These are phyloP conservation scores for Polygonum aviculare DNA, from an alignment of 148 eudicot genomes.

Conservation along the genomic window DNA sequence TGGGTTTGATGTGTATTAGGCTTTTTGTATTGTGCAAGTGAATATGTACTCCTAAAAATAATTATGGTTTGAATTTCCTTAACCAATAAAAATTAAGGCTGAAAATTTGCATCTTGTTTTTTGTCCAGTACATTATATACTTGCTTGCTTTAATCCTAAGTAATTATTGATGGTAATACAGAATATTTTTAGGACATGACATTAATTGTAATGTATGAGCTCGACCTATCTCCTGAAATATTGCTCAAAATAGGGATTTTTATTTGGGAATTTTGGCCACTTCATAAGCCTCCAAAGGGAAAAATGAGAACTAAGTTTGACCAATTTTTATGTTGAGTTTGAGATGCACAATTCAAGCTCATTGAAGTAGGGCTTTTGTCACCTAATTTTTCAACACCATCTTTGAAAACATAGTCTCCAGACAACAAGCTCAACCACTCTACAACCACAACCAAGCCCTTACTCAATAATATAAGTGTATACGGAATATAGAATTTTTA, in stretches of 20 bases:
- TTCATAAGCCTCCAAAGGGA: background rate
- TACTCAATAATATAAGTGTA: background rate
- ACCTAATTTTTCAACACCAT: conserved; percentile 4
- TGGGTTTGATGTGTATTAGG: background rate
- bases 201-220: background rate
- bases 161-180: background rate
- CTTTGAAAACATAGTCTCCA: background rate
- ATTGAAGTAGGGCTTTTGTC: conserved; percentile 3
- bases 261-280: background rate
- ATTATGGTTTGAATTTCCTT: no score
- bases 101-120: background rate
- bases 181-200: background rate
- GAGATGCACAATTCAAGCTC: background rate
- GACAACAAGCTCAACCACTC: conserved; percentile 9
- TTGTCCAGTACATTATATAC: background rate
- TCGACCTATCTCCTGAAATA: conserved; percentile 16
- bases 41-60: background rate
- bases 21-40: background rate
- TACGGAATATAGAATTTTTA: background rate
- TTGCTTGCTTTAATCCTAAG: background rate
- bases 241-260: conserved; percentile 23
- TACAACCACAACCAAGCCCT: conserved; percentile 1
- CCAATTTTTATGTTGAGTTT: background rate
- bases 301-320: background rate
- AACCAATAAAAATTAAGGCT: no score